Percentiles rank a stretch among this genome's conserved stretches.
Conservation (phyloP, 2,329 filamentous ascomycete species). For the Neocatenulostroma microsporum region DNA sequence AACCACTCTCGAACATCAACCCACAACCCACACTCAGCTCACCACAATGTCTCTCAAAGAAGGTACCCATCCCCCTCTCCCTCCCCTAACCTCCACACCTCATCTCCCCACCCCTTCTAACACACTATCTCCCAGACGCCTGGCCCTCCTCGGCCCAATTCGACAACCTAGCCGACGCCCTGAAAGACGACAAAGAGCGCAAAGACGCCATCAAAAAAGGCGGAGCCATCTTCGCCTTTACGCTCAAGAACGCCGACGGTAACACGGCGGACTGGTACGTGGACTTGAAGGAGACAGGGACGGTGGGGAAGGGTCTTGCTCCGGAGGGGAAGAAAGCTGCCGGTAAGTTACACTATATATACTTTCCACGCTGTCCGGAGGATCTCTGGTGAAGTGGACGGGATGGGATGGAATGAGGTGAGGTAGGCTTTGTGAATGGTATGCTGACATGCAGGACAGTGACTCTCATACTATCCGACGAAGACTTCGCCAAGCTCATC, state of each 20-base stretch:
- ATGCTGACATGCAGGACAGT: slow-evolving; percentile 47
- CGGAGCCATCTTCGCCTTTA: slow-evolving; percentile 83
- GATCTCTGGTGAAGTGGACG: neutral
- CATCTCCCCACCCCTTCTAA: too few species aligned
- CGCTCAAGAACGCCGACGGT: slow-evolving; percentile 76
- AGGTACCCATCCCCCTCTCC: slow-evolving; percentile 49
- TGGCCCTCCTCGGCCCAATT: slow-evolving; percentile 91
- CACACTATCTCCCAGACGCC: slow-evolving; percentile 33
- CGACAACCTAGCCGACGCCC: slow-evolving; percentile 70
- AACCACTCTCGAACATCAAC: neutral
- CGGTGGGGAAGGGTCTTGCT: slow-evolving; percentile 64
- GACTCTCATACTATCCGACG: slow-evolving; percentile 74
- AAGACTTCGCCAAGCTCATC: slow-evolving; percentile 78
- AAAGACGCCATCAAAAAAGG: slow-evolving; percentile 86
- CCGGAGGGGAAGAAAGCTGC: slow-evolving; percentile 68
- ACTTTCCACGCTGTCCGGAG: too few species aligned
- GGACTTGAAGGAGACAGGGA: slow-evolving; percentile 84
- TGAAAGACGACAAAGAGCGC: slow-evolving; percentile 62
- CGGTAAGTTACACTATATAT: too few species aligned
- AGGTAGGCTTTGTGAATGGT: neutral
- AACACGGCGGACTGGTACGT: slow-evolving; percentile 86
- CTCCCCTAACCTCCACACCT: neutral
- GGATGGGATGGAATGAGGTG: neutral
- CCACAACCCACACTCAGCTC: slow-evolving; percentile 4
- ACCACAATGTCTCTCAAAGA: slow-evolving; percentile 62